phyloP scores from a whole-genome alignment of 1,139 yeast genomes.

The Debaryomycetaceae sp. region DNA sequence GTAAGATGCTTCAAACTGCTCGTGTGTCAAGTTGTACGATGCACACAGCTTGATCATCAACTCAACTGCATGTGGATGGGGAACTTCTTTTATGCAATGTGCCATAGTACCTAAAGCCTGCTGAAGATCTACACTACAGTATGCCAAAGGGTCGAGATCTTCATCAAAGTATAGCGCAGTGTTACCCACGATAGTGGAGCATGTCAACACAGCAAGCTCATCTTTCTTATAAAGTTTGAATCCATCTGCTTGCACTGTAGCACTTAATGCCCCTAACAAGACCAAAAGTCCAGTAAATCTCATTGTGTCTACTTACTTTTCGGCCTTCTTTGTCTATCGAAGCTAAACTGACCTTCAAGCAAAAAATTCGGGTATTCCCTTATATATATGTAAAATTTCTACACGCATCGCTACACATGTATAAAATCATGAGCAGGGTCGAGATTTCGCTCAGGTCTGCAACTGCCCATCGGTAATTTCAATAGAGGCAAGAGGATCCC shows the following conservation, averaged over 20 bases:
- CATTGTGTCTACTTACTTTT: no score
- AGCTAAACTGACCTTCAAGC: no score
- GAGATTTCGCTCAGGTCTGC: no score
- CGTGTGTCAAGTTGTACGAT: slow-evolving; percentile 24
- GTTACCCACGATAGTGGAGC: slow-evolving; percentile 25
- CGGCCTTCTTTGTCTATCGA: no score
- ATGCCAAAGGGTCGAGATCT: slow-evolving; percentile 18
- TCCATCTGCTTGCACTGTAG: slow-evolving; percentile 6
- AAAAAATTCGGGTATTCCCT: no score
- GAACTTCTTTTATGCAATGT: slow-evolving; percentile 21
- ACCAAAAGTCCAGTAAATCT: background rate
- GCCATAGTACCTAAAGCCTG: slow-evolving; percentile 34
- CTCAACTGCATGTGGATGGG: slow-evolving; percentile 15
- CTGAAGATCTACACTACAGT: slow-evolving; percentile 25
- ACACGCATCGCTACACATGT: no score
- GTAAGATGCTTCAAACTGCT: slow-evolving; percentile 27
- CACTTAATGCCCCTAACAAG: background rate
- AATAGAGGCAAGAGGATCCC: no score
- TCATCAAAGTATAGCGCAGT: slow-evolving; percentile 24
- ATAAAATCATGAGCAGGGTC: no score
- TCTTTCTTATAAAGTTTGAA: slow-evolving; percentile 14
- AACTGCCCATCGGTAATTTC: no score
- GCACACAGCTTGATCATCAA: slow-evolving; percentile 18
- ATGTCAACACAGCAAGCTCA: slow-evolving; percentile 21
- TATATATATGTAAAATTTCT: no score